A percentile compares a stretch with the other conserved stretches of the same genome.
These are phyloP conservation scores for Sugiyamaella floridensis DNA, from an alignment of 805 yeast species.

Conservation along the genomic window DNA sequence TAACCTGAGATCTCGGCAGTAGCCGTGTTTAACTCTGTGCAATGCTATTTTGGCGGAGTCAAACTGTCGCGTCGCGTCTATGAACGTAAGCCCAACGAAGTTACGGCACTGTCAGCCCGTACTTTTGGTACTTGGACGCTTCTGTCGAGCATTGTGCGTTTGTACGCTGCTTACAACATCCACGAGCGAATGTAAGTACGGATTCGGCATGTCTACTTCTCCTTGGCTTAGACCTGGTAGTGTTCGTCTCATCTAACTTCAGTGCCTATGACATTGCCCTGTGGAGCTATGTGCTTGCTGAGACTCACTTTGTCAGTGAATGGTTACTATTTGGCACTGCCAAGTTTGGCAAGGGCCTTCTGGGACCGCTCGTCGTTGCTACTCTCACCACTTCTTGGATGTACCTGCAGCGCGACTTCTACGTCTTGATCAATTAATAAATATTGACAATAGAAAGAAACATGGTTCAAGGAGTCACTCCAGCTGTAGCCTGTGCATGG, in stretches of 20 bases:
- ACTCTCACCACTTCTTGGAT: slow-evolving; percentile 75
- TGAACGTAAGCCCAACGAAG: slow-evolving; percentile 50
- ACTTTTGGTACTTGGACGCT: slow-evolving; percentile 99
- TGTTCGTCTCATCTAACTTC: not conserved
- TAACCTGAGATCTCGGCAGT: slow-evolving; percentile 63
- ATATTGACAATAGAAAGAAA: not conserved
- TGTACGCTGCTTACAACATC: slow-evolving; percentile 78
- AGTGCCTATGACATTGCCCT: slow-evolving; percentile 66
- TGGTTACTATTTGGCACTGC: slow-evolving; percentile 77
- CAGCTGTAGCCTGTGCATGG: slow-evolving; percentile 45
- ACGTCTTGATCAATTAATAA: slow-evolving; percentile 24
- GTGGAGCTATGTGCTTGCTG: slow-evolving; percentile 76
- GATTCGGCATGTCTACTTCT: too few species aligned
- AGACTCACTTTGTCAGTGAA: slow-evolving; percentile 74
- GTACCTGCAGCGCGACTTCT: slow-evolving; percentile 61
- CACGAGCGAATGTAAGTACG: slow-evolving; percentile 45
- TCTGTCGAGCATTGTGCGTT: slow-evolving; percentile 73
- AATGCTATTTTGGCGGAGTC: slow-evolving; percentile 72
- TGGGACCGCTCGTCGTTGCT: slow-evolving; percentile 83
- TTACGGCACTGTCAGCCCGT: slow-evolving; percentile 70
- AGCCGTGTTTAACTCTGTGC: slow-evolving; percentile 85
- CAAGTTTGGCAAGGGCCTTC: slow-evolving; percentile 76
- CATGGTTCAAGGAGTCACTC: not conserved
- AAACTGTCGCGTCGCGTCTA: slow-evolving; percentile 76
- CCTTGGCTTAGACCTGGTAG: not conserved